Evolutionary conservation across 1,139 yeast species (phyloP).

Genomic region (Hanseniaspora uvarum): DNA sequence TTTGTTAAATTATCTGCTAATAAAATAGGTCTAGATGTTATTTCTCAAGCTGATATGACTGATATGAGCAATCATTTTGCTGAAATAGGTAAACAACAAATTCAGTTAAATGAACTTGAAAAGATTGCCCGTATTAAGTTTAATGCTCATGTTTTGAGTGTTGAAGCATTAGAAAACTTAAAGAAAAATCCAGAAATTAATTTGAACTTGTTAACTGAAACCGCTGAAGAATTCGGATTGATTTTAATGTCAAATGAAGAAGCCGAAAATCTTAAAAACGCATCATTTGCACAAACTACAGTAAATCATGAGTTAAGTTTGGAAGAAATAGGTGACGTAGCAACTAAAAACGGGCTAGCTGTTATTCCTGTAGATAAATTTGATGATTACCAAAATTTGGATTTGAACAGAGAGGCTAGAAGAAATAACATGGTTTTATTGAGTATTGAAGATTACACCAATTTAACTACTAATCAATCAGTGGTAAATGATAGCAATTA

Average conservation of each 20-base stretch:
- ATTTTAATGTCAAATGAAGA: constrained; percentile 13
- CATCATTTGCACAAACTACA: neutral
- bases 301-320: neutral
- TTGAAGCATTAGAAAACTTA: neutral
- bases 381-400: constrained; percentile 9
- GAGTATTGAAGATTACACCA: neutral
- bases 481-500: neutral
- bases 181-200: constrained; percentile 19
- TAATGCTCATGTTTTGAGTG: neutral
- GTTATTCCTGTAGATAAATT: neutral
- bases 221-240: constrained; percentile 22
- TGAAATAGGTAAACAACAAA: constrained; percentile 18
- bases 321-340: constrained; percentile 19
- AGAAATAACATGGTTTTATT: constrained; percentile 20
- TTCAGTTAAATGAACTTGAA: neutral
- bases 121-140: constrained; percentile 2
- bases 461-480: neutral
- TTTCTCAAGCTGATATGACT: constrained; percentile 18
- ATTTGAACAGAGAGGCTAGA: constrained; percentile 29
- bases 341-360: constrained; percentile 16
- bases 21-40: constrained; percentile 19
- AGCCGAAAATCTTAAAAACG: constrained; percentile 22
- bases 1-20: constrained; percentile 17
- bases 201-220: constrained; percentile 23
- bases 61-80: constrained; percentile 21